Base-by-base conservation (phyloP, 1,284 basidiomycete species). In the Afroboletus lepidellus region DNA sequence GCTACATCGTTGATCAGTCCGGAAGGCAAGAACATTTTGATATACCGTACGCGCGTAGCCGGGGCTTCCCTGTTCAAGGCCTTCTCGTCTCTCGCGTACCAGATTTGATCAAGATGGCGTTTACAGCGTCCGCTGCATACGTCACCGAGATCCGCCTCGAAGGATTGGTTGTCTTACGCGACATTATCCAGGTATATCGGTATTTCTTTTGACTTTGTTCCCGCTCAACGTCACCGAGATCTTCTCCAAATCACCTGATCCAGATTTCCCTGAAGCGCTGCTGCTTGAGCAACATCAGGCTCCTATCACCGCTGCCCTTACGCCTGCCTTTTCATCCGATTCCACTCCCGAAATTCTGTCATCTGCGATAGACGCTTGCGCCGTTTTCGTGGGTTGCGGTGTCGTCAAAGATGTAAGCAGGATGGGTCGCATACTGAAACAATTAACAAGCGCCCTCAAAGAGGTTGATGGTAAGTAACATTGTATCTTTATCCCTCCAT, bases 281-380 rank as follows among this genome's bases (percentile, higher is more conserved):
- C 75, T 99, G 2, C 79, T 99, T n/a, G 96, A 99, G 67, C 97
- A 99, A 69, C 92, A 98, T 69, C 96, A 99, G 73, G 97, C 97
- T 0, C 96, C 97, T 0, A 97, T 99, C 54, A 96, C 96, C 1
- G 94, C 97, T 3, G 97, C 97, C 0, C 78, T 99, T n/a, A 99
- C 95, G 0, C 96, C 97, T 0, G 95, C 96, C 0, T 99, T 99
- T 65, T 91, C 92, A 4, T 78, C 90, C 0, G 97, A 99, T 66
- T 93, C 94, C 1, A 94, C 94, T 1, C 95, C 96, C 0, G 96
- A 99, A 67, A 96, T 99, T 21, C 69, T 98, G 30, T 92, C 95
- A 0, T 85, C 89, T 15, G 96, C 95, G 0, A 86, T 99, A 21
- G 85, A 95, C 64, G 91, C 96, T 13, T 98, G 96, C 63, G 97